Conservation (phyloP, 78 protist species). For the Acrasis kona region DNA sequence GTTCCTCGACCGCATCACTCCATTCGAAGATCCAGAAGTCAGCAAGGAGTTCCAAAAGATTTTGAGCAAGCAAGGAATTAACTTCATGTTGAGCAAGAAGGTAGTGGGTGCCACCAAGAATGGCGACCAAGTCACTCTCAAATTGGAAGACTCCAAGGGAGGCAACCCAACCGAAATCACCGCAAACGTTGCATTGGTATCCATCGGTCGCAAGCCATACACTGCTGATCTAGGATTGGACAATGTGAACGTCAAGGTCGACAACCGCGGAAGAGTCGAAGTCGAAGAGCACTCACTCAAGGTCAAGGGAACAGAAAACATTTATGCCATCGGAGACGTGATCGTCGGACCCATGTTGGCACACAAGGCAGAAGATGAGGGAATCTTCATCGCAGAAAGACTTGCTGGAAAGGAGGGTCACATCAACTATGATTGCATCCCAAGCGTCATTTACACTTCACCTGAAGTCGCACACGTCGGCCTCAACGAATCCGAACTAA, state of each 20-base stretch:
- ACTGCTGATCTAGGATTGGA: slow-evolving; percentile 82
- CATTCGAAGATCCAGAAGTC: slow-evolving; percentile 76
- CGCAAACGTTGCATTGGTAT: slow-evolving; percentile 79
- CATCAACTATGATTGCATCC: slow-evolving; percentile 96
- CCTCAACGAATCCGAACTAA: slow-evolving; percentile 90
- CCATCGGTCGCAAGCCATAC: slow-evolving; percentile 91
- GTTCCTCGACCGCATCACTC: slow-evolving; percentile 53
- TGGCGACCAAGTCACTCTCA: slow-evolving; percentile 38
- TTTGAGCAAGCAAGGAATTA: slow-evolving; percentile 71
- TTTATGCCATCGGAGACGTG: slow-evolving; percentile 98
- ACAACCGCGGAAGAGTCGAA: slow-evolving; percentile 67
- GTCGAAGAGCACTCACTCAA: slow-evolving; percentile 67
- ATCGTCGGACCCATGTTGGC: slow-evolving; percentile 99
- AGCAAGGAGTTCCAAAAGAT: slow-evolving; percentile 60
- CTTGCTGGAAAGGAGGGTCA: slow-evolving; percentile 77
- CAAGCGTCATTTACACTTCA: slow-evolving; percentile 96
- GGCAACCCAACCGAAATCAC: slow-evolving; percentile 33
- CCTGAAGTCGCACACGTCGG: slow-evolving; percentile 99
- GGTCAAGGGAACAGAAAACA: slow-evolving; percentile 32
- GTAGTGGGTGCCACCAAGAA: slow-evolving; percentile 32
- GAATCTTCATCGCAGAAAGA: slow-evolving; percentile 75
- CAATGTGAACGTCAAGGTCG: slow-evolving; percentile 55
- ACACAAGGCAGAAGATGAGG: slow-evolving; percentile 99
- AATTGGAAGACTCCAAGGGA: slow-evolving; percentile 49
- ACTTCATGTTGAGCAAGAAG: slow-evolving; percentile 74